These are phyloP conservation scores for Botrytis tulipae DNA, from an alignment of 2,329 filamentous ascomycete genomes.

Conservation along the genomic window DNA sequence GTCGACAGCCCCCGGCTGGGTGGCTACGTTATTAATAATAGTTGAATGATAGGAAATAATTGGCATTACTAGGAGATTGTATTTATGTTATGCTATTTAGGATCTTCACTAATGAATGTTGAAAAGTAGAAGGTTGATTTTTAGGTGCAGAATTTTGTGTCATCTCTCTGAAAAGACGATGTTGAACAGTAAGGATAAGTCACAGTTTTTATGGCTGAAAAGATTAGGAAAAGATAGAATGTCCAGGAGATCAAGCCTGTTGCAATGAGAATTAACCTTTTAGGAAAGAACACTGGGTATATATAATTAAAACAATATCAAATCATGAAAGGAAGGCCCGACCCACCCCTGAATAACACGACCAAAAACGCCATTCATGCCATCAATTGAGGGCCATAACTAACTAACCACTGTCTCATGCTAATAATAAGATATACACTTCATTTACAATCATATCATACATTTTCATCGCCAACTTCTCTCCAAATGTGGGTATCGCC, in stretches of 20 bases:
- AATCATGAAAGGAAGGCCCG: constrained; percentile 23
- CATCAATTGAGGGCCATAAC: background rate
- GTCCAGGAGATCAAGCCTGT: background rate
- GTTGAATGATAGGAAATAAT: constrained; percentile 33
- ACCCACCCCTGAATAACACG: background rate
- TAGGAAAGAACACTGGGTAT: constrained; percentile 19
- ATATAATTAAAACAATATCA: constrained; percentile 11
- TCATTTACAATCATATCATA: constrained; percentile 27
- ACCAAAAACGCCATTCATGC: constrained; percentile 21
- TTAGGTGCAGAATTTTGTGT: constrained; percentile 12
- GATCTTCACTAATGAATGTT: background rate
- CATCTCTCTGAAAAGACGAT: constrained; percentile 11
- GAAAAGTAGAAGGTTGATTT: background rate
- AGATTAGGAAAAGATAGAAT: background rate
- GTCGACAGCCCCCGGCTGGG: constrained; percentile 29
- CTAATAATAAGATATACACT: background rate
- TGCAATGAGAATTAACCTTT: background rate
- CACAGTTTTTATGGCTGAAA: background rate
- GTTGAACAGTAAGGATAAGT: constrained; percentile 5
- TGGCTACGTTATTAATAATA: constrained; percentile 27
- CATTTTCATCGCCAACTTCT: constrained; percentile 40
- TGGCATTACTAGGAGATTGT: constrained; percentile 23
- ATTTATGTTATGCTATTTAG: background rate
- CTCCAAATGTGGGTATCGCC: constrained; percentile 53
- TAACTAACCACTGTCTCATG: background rate